Percentiles rank a stretch among this genome's conserved stretches.
These are phyloP conservation scores for Fraxinus baroniana DNA, from an alignment of 305 asterid genomes.

Conservation along the genomic window DNA sequence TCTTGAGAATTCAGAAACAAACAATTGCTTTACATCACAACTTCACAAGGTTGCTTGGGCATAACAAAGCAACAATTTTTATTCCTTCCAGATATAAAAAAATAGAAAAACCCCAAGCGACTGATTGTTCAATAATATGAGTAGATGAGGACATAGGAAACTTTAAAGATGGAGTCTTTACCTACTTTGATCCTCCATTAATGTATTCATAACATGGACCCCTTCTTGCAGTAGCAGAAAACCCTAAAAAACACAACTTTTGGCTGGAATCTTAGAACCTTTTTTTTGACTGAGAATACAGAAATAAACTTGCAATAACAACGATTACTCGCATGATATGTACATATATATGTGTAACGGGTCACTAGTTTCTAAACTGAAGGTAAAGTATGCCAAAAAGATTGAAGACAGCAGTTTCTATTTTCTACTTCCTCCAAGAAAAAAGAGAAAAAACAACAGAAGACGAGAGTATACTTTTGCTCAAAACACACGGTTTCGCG, in stretches of 20 bases:
- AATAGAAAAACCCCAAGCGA: constrained; percentile 4
- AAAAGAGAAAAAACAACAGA: neutral
- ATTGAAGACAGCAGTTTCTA: constrained; percentile 23
- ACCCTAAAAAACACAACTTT: constrained; percentile 54
- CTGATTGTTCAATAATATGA: constrained; percentile 1
- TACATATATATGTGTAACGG: constrained; percentile 21
- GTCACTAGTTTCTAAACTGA: constrained; percentile 33
- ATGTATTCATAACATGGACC: constrained; percentile 36
- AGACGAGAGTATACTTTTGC: constrained; percentile 8
- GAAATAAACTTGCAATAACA: neutral
- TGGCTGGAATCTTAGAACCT: constrained; percentile 47
- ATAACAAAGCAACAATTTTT: constrained; percentile 17
- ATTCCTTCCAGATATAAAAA: constrained; percentile 12
- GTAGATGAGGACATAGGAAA: constrained; percentile 16
- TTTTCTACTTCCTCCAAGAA: constrained; percentile 3
- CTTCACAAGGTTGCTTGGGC: neutral
- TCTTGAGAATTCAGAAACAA: constrained; percentile 24
- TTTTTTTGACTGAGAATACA: constrained; percentile 15
- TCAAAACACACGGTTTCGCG: constrained; percentile 32
- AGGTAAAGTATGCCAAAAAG: constrained; percentile 30
- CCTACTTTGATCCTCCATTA: constrained; percentile 28
- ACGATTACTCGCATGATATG: constrained; percentile 23
- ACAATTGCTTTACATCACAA: neutral
- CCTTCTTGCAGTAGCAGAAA: constrained; percentile 53
- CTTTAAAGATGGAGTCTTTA: constrained; percentile 20